Evolutionary conservation across 257 asterid species (phyloP).

Genomic region (Anisodus tanguticus): DNA sequence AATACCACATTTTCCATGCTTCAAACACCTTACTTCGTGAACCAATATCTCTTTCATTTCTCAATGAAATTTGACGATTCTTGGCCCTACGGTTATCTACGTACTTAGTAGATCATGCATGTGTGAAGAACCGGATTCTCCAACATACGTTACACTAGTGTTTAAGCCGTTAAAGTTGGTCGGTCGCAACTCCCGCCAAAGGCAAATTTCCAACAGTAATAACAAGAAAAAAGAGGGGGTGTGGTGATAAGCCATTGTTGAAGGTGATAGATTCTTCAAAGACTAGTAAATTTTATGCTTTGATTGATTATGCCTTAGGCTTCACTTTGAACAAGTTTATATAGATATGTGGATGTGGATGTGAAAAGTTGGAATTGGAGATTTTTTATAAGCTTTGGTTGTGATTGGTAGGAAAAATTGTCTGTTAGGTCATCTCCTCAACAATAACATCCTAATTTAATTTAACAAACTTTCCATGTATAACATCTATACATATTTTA

Average conservation of each 20-base stretch:
- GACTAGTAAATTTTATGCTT: not conserved
- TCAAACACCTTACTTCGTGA: too few species aligned
- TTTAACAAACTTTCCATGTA: not conserved
- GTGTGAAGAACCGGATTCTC: too few species aligned
- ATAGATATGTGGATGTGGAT: not conserved
- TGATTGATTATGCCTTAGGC: not conserved
- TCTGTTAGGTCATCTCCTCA: not conserved
- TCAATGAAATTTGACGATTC: too few species aligned
- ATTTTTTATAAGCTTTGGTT: not conserved
- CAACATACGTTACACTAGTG: too few species aligned
- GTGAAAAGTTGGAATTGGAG: not conserved
- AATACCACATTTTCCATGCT: too few species aligned
- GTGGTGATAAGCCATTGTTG: constrained; percentile 2
- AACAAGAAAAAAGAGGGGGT: constrained; percentile 27
- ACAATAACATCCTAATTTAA: not conserved
- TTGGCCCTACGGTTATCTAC: too few species aligned
- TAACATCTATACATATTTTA: not conserved
- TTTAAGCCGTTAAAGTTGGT: too few species aligned
- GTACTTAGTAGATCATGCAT: too few species aligned
- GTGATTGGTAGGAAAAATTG: constrained; percentile 8
- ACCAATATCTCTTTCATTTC: too few species aligned
- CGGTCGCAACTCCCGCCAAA: too few species aligned
- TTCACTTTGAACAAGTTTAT: not conserved
- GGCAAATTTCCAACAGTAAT: too few species aligned
- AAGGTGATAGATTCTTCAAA: not conserved